Evolutionary conservation across 345 rosid genomes (phyloP).

Genomic region (Odontarrhena argentea): DNA sequence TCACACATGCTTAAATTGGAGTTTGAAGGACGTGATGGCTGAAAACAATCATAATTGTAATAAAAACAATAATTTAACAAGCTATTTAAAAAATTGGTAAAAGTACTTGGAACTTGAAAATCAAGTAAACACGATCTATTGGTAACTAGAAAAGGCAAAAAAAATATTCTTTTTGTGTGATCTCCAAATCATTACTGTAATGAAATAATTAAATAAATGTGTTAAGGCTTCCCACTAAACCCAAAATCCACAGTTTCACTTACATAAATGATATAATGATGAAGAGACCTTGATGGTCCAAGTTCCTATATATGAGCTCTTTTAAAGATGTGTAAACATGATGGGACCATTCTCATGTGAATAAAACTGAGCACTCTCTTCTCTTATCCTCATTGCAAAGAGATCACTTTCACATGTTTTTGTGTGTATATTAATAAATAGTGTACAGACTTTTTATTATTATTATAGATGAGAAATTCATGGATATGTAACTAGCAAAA

Average conservation of each 20-base stretch:
- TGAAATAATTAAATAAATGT: slow-evolving; percentile 22
- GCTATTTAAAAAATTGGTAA: slow-evolving; percentile 16
- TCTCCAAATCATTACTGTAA: slow-evolving; percentile 19
- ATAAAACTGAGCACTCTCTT: slow-evolving; percentile 38
- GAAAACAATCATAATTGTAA: background rate
- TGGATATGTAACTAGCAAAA: slow-evolving; percentile 19
- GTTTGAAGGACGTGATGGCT: slow-evolving; percentile 21
- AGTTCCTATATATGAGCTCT: slow-evolving; percentile 24
- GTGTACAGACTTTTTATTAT: background rate
- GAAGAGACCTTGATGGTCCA: slow-evolving; percentile 32
- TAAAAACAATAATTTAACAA: background rate
- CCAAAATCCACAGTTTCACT: slow-evolving; percentile 28
- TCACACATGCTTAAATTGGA: slow-evolving; percentile 18
- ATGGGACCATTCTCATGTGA: slow-evolving; percentile 46
- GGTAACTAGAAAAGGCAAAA: slow-evolving; percentile 2
- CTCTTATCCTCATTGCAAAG: slow-evolving; percentile 30
- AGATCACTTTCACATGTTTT: slow-evolving; percentile 35
- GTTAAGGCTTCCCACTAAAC: slow-evolving; percentile 38
- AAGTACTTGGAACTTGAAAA: slow-evolving; percentile 25
- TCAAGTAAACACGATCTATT: slow-evolving; percentile 34
- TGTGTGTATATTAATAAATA: background rate
- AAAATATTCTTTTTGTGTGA: background rate
- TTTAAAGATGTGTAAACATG: slow-evolving; percentile 32
- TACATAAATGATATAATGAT: slow-evolving; percentile 21
- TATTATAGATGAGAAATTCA: slow-evolving; percentile 10